These are phyloP conservation scores for Aspergillus hancockii DNA, from an alignment of 495 filamentous ascomycete species.

Conservation along the genomic window DNA sequence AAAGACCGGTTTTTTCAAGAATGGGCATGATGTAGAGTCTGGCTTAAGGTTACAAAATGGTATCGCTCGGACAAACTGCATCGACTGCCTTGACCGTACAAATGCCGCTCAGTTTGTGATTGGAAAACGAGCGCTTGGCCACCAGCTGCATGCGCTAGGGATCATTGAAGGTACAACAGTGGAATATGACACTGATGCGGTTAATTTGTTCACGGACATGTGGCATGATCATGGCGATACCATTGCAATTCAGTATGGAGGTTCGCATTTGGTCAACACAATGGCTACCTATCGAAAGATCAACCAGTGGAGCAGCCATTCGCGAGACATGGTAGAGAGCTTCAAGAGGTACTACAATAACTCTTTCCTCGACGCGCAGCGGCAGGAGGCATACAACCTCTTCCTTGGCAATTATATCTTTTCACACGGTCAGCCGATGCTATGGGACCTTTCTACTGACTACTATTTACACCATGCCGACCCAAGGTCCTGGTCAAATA, in stretches of 20 bases:
- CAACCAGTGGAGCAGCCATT: conserved; percentile 97
- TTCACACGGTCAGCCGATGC: conserved; percentile 86
- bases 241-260: conserved; percentile 96
- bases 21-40: conserved; percentile 67
- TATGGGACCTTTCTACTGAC: conserved; percentile 94
- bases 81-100: conserved; percentile 94
- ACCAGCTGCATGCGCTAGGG: conserved; percentile 91
- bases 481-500: conserved; percentile 69
- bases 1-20: conserved; percentile 91
- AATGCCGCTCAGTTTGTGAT: conserved; percentile 98
- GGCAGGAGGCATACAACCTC: conserved; percentile 97
- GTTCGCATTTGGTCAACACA: conserved; percentile 95
- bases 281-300: conserved; percentile 99
- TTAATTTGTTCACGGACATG: conserved; percentile 97
- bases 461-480: conserved; percentile 94
- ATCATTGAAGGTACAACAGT: conserved; percentile 77
- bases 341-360: conserved; percentile 99
- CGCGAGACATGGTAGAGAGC: conserved; percentile 97
- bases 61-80: conserved; percentile 93
- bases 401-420: conserved; percentile 98
- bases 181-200: conserved; percentile 91
- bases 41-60: conserved; percentile 82
- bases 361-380: conserved; percentile 92
- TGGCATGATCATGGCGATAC: conserved; percentile 94
- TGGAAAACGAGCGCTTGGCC: conserved; percentile 88